Base-by-base conservation (phyloP, 768 basidiomycete species). In the Floccularia luteovirens region DNA sequence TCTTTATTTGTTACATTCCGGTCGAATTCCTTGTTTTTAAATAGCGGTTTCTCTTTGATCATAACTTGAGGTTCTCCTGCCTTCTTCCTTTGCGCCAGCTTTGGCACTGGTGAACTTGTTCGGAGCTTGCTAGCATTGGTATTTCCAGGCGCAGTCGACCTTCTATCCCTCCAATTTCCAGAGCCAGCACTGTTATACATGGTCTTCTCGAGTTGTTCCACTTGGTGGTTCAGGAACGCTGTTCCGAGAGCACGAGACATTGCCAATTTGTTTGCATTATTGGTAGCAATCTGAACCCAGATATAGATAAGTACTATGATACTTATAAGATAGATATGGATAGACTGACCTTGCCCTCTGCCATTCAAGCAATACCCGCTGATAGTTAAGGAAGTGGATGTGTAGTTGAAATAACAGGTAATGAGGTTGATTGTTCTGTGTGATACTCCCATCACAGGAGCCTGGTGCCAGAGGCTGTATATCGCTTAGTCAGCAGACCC, bases 191-290 rank as follows among this genome's bases (percentile, higher is more conserved):
- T 73, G 33, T 64, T 66, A 3, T 68, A 63, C 14, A 88, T 82
- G 0, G 79, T 69, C 59, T 83, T 82, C 64, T 91, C 88, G 39
- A 91, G 79, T 53, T 90, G 83, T 49, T 90, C 85, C 31, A 91
- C 89, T 51, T 91, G 87, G 50, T 91, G 88, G 47, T 74, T 83
- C 43, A 91, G 73, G 56, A 90, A 90, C 2, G 89, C 89, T 21
- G 88, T 87, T 14, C 89, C 89, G 27, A 91, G 75, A 1, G 89
- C 88, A 46, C 80, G 76, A 41, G 88, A 90, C 84, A 91, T 86
- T 42, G 85, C 85, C 30, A 84, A 57, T 57, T 82, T 83, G 59
- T 74, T 78, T 22, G 65, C 54, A 24, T 57, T 56, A 17, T 57
- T 49, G 37, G 61, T 53, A 7, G 56, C 49, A 33, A 53, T 47